These are phyloP conservation scores for Beauveria medogensis DNA, from an alignment of 2,329 filamentous ascomycete species.

Conservation along the genomic window DNA sequence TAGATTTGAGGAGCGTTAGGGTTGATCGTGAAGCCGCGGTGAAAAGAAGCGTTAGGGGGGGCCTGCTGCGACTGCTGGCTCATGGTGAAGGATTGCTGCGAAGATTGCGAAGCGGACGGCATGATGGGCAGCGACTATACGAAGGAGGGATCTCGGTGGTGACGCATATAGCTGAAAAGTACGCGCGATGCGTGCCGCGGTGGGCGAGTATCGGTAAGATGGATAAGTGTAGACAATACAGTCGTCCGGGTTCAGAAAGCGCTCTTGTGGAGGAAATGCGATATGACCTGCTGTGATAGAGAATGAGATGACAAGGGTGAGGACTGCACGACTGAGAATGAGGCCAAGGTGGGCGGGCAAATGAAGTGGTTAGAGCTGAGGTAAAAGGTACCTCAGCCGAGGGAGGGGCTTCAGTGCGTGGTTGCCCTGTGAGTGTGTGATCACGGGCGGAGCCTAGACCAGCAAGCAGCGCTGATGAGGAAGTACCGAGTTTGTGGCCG, in stretches of 20 bases:
- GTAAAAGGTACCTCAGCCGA: neutral
- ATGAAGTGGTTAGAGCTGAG: neutral
- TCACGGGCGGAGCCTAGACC: neutral
- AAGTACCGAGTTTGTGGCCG: neutral
- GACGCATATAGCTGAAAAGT: slow-evolving; percentile 1
- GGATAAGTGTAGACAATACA: neutral
- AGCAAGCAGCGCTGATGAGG: neutral
- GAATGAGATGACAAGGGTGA: neutral
- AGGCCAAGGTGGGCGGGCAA: slow-evolving; percentile 4
- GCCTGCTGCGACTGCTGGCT: slow-evolving; percentile 44
- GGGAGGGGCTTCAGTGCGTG: neutral
- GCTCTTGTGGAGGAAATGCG: neutral
- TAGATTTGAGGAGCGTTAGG: slow-evolving; percentile 50
- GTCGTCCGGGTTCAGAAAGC: neutral
- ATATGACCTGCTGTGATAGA: neutral
- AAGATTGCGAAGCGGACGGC: slow-evolving; percentile 41
- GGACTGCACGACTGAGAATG: neutral
- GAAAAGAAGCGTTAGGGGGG: slow-evolving; percentile 27
- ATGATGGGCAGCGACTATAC: slow-evolving; percentile 13
- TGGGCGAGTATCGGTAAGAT: neutral
- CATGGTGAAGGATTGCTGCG: slow-evolving; percentile 50
- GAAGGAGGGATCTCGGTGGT: neutral
- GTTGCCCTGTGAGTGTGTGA: neutral
- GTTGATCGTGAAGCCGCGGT: slow-evolving; percentile 24
- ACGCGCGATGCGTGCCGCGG: neutral